Conservation (phyloP, 2,329 filamentous ascomycete genomes). For the Ophiostoma piceae region DNA sequence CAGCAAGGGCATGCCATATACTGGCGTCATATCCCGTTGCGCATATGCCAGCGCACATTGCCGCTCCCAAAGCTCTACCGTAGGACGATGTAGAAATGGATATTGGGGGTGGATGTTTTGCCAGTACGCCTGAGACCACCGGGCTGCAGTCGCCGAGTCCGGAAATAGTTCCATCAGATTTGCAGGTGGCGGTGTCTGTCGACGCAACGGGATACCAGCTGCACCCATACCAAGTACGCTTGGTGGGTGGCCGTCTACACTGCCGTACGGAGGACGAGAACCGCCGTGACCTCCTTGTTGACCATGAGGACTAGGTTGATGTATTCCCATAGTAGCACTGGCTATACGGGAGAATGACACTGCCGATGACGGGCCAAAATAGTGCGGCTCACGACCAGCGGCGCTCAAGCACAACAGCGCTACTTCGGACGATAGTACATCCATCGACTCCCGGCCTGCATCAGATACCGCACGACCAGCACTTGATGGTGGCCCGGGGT, state of each 20-base stretch:
- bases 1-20: conserved; percentile 1
- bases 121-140: conserved; percentile 32
- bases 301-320: not conserved
- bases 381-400: conserved; percentile 36
- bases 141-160: conserved; percentile 21
- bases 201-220: not conserved
- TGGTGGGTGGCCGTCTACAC: not conserved
- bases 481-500: not conserved
- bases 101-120: conserved; percentile 35
- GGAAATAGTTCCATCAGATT: conserved; percentile 23
- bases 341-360: conserved; percentile 34
- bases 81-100: conserved; percentile 34
- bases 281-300: not conserved
- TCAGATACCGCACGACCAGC: not conserved
- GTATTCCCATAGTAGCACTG: conserved; percentile 28
- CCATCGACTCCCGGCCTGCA: conserved; percentile 13
- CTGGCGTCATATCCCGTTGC: not conserved
- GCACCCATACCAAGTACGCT: not conserved
- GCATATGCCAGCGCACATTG: conserved; percentile 10
- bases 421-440: conserved; percentile 32
- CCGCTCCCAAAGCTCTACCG: conserved; percentile 19
- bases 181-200: not conserved
- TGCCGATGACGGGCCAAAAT: conserved; percentile 37
- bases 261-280: not conserved
- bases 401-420: conserved; percentile 34